These are phyloP conservation scores for Epichloe aotearoae DNA, from an alignment of 2,329 filamentous ascomycete species.

Conservation along the genomic window DNA sequence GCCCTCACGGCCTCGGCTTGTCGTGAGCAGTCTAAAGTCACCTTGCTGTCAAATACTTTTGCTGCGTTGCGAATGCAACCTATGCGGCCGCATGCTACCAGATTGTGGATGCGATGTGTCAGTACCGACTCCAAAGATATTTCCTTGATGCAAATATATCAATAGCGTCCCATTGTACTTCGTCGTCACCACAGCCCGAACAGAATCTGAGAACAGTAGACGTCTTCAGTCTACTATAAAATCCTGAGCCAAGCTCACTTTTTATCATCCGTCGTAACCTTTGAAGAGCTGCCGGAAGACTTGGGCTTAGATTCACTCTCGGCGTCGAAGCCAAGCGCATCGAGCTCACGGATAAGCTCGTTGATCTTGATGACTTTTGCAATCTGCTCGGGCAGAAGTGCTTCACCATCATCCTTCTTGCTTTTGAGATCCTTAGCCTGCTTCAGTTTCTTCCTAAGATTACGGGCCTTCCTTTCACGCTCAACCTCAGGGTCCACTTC, in stretches of 20 bases:
- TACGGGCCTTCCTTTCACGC: slow-evolving; percentile 84
- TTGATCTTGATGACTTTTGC: slow-evolving; percentile 97
- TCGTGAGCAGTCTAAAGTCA: neutral
- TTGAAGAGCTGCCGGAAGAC: slow-evolving; percentile 1
- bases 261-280: neutral
- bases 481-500: slow-evolving; percentile 58
- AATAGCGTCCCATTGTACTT: neutral
- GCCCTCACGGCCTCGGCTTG: neutral
- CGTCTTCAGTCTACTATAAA: neutral
- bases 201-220: neutral
- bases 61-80: neutral
- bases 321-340: slow-evolving; percentile 68
- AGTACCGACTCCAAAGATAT: too few species aligned
- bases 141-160: neutral
- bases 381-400: slow-evolving; percentile 82
- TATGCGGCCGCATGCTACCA: neutral
- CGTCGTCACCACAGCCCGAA: neutral
- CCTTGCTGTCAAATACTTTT: neutral
- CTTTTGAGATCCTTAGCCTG: slow-evolving; percentile 82
- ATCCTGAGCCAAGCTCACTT: neutral
- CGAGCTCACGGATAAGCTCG: slow-evolving; percentile 79
- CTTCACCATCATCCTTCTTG: slow-evolving; percentile 80
- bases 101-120: neutral
- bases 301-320: slow-evolving; percentile 49
- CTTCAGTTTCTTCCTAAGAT: slow-evolving; percentile 85